These are phyloP conservation scores for Nymphaea colorata DNA, from an alignment of 164 flowering plant genomes.

Conservation along the genomic window DNA sequence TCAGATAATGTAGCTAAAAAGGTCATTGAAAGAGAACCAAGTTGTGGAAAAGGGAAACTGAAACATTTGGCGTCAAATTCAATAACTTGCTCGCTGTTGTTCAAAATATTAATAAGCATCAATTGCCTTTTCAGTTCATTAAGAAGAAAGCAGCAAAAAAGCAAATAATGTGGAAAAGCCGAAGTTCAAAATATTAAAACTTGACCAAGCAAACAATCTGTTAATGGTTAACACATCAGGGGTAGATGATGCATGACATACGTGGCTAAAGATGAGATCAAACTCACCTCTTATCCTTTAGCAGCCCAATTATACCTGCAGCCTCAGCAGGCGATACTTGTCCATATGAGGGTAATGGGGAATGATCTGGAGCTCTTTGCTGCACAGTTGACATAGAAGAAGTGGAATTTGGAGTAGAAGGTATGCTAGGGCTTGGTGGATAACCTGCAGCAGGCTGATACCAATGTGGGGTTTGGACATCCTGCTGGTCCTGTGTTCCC, in stretches of 20 bases:
- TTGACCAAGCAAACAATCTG: neutral
- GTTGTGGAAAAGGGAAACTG: neutral
- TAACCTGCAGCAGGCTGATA: constrained; percentile 48
- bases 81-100: neutral
- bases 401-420: constrained; percentile 41
- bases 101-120: too few relatives aligned
- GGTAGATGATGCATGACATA: neutral
- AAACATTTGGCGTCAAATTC: neutral
- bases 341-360: constrained; percentile 34
- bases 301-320: constrained; percentile 43
- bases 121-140: neutral
- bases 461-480: constrained; percentile 49
- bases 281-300: constrained; percentile 70
- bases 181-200: neutral
- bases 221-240: neutral
- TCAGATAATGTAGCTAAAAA: too few relatives aligned
- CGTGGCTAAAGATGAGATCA: neutral
- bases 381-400: constrained; percentile 23
- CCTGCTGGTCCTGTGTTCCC: constrained; percentile 76
- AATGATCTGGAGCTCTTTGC: constrained; percentile 35
- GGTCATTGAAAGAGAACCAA: neutral
- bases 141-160: neutral
- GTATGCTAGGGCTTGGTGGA: constrained; percentile 51
- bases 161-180: neutral
- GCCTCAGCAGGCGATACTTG: constrained; percentile 73